Conservation (phyloP, 108 stramenopile genomes). For the Skeletonema menzelii region DNA sequence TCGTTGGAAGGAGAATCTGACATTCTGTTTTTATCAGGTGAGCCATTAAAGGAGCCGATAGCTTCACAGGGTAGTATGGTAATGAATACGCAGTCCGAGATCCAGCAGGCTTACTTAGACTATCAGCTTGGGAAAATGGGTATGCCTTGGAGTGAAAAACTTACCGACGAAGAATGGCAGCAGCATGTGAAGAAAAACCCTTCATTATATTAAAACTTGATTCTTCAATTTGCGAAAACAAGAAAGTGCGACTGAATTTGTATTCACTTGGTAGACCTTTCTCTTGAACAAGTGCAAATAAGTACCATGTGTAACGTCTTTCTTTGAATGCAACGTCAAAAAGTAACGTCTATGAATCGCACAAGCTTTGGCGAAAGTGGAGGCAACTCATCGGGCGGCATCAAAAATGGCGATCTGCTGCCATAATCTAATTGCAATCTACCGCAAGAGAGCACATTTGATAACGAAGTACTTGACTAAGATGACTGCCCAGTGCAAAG, state of each 20-base stretch:
- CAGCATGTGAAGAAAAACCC: conserved; percentile 67
- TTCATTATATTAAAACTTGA: conserved; percentile 38
- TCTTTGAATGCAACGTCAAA: neutral
- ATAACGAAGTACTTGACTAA: neutral
- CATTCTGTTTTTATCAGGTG: conserved; percentile 64
- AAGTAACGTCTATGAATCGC: neutral
- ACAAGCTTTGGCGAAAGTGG: neutral
- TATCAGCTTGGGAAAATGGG: conserved; percentile 77
- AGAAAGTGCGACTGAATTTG: neutral
- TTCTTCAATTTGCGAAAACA: neutral
- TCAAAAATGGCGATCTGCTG: neutral
- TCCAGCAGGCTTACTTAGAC: conserved; percentile 68
- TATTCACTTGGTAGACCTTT: neutral
- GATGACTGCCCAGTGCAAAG: conserved; percentile 15
- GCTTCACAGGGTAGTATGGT: conserved; percentile 79
- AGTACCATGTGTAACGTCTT: neutral
- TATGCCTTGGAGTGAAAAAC: conserved; percentile 62
- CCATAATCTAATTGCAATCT: neutral
- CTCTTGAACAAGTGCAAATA: neutral
- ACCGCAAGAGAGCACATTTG: neutral
- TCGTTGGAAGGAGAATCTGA: conserved; percentile 48
- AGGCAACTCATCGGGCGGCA: neutral
- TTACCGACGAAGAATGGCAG: conserved; percentile 72
- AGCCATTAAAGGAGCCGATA: conserved; percentile 68
- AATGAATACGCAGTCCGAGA: conserved; percentile 66